Percentiles rank a stretch among this genome's conserved stretches.
Evolutionary conservation across 1,139 yeast genomes (phyloP).

Genomic region (Candida sanyaensis): DNA sequence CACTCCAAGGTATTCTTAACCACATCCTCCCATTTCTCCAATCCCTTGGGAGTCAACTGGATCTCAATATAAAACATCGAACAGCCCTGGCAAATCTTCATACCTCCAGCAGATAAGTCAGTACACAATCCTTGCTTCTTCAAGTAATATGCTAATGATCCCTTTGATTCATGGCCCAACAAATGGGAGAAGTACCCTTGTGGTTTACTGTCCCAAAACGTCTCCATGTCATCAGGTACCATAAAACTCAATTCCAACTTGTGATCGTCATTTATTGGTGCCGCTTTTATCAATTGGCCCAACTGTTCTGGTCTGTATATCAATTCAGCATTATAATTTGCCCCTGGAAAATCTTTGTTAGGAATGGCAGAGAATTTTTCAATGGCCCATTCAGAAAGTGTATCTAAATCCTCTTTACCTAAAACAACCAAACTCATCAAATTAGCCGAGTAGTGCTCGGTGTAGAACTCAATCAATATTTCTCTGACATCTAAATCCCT

Average conservation of each 20-base stretch:
- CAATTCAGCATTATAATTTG: conserved; percentile 42
- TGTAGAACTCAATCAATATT: conserved; percentile 61
- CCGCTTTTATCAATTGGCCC: conserved; percentile 60
- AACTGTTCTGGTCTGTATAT: conserved; percentile 47
- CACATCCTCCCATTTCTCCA: conserved; percentile 63
- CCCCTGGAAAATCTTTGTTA: conserved; percentile 54
- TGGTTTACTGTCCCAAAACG: conserved; percentile 69
- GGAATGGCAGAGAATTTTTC: conserved; percentile 67
- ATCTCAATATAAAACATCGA: conserved; percentile 67
- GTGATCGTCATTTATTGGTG: conserved; percentile 81
- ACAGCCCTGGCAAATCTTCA: conserved; percentile 67
- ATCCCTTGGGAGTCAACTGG: conserved; percentile 76
- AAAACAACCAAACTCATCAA: conserved; percentile 84
- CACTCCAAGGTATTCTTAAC: conserved; percentile 66
- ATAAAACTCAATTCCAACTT: conserved; percentile 67
- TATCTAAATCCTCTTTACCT: conserved; percentile 78
- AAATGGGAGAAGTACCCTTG: conserved; percentile 73
- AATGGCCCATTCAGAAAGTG: conserved; percentile 67
- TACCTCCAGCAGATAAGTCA: conserved; percentile 73
- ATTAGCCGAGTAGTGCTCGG: conserved; percentile 68
- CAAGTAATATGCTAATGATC: conserved; percentile 71
- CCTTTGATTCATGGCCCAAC: conserved; percentile 88
- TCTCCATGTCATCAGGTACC: conserved; percentile 70
- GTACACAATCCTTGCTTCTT: conserved; percentile 78
- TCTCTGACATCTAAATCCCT: conserved; percentile 62